Base-by-base conservation (phyloP, 805 yeast species). In the Isabelozyma pseudorhagii region DNA sequence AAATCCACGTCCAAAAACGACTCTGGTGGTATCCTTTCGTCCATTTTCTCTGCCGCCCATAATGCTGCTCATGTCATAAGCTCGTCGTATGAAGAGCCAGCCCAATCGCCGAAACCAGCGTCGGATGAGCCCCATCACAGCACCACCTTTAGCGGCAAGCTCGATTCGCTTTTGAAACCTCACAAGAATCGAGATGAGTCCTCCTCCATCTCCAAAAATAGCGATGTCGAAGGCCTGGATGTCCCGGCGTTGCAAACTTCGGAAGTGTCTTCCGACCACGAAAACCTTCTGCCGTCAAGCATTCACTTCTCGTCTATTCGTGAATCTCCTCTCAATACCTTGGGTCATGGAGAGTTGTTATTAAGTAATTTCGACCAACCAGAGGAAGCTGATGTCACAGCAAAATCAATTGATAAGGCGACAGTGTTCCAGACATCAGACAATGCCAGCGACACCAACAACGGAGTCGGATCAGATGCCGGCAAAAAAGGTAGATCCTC, bases 291-390 rank as follows among this genome's bases (percentile, higher is more conserved):
- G 45, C 48, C 68, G 5, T 54, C 68, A 8, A 66, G 66, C 27
- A 76, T 81, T 17, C 75, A 69, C 29, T 81, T 81, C 55, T 75
- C 67, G 48, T 75, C 82, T 0, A 63, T 81, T 4, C 67, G 79
- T 44, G 74, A 74, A 40, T 68, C 81, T 3, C 75, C 81, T 0
- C 51, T 80, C 21, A 73, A 69, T 48, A 72, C 83, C 0, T 49
- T 81, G 44, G 85, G 85, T 1, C 63, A 69, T 41, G 85, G 85
- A 2, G 68, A 72, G 25, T 64, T 81, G 40, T 56, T 73, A 0
- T 58, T 78, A 10, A 72, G 66, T 44, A 53, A 56, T 14, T 64
- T 65, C 40, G 67, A 54, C 21, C 18, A 40, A 13, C 48, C 42
- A 38, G 18, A 10, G 6, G 14, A 38, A 14, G 17, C 15, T n/a